Evolutionary conservation across 345 rosid species (phyloP).

Genomic region (Psidium friedrichsthalianum): DNA sequence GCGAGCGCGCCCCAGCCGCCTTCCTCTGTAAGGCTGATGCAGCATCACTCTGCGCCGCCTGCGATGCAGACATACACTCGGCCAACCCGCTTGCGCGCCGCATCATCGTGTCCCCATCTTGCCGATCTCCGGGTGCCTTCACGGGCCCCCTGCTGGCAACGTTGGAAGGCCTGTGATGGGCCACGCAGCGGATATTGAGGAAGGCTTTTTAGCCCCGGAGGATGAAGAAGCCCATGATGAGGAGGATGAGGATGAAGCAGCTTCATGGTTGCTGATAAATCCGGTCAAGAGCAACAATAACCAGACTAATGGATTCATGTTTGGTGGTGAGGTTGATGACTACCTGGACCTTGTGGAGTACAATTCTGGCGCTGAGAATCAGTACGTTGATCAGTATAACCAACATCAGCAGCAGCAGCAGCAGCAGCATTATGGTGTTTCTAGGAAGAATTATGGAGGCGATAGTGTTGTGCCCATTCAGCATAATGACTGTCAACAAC

Average conservation of each 20-base stretch:
- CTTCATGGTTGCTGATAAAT: slow-evolving; percentile 67
- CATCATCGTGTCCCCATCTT: slow-evolving; percentile 75
- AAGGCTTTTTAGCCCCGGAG: slow-evolving; percentile 13
- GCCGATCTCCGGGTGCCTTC: slow-evolving; percentile 35
- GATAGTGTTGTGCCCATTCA: slow-evolving; percentile 75
- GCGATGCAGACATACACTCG: slow-evolving; percentile 81
- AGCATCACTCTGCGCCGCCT: slow-evolving; percentile 68
- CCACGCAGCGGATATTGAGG: slow-evolving; percentile 17
- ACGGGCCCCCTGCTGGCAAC: slow-evolving; percentile 4
- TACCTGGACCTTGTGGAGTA: slow-evolving; percentile 77
- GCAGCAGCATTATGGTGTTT: slow-evolving; percentile 7
- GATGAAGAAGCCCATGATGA: slow-evolving; percentile 21
- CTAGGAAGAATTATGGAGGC: slow-evolving; percentile 37
- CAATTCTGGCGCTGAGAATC: slow-evolving; percentile 40
- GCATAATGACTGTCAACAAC: slow-evolving; percentile 25
- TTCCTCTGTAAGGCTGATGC: slow-evolving; percentile 86
- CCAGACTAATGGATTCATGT: slow-evolving; percentile 42
- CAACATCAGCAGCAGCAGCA: neutral
- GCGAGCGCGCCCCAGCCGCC: slow-evolving; percentile 85
- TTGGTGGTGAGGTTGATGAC: slow-evolving; percentile 53
- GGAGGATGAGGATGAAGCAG: slow-evolving; percentile 68
- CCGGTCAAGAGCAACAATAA: slow-evolving; percentile 27
- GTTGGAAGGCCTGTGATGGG: neutral
- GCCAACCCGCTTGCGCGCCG: slow-evolving; percentile 91
- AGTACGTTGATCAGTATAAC: slow-evolving; percentile 22